Base-by-base conservation (phyloP, 495 filamentous ascomycete genomes). In the Talaromyces adpressus region DNA sequence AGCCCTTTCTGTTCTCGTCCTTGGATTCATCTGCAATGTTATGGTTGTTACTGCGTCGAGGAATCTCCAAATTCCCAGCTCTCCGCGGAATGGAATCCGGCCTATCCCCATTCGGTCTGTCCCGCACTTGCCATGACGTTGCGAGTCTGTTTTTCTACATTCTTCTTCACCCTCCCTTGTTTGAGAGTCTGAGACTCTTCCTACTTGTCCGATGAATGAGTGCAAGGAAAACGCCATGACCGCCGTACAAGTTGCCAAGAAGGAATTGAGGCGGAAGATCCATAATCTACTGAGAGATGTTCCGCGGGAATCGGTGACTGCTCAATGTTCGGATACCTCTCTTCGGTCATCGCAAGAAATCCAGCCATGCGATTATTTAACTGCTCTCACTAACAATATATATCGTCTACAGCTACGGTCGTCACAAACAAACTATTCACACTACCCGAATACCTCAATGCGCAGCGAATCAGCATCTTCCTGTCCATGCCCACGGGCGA, bases 401-500 rank as follows among this genome's bases (percentile, higher is more conserved):
- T 4, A 32, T 27, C 27, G 2, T 60, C 45, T 64, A 45, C 70
- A 93, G 91, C 90, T 62, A 67, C 72, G 59, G 73, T 73, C 62
- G 85, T 86, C 4, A 82, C 81, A 59, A 80, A 81, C 57, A 78
- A 79, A 11, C 71, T 96, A 32, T 73, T 86, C n/a, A 76, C 81
- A 16, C 71, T 86, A 56, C 76, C 84, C 11, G 82, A 87, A 64
- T 97, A 95, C 69, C 78, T 80, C 41, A 77, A 84, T 51, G 91
- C 93, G 30, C 82, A 82, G 62, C 81, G 86, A 27, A 83, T 98
- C 65, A 89, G 91, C 61, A 81, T 98, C 29, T 98, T 95, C 72
- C 79, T 98, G 20, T 96, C 94, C 12, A 98, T 98, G 92, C 91
- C 91, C 3, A 72, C 75, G 39, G 87, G 87, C 16, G 94, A 98